Evolutionary conservation across 768 basidiomycete genomes (phyloP).

Genomic region (Strobilomyces dryophilus): DNA sequence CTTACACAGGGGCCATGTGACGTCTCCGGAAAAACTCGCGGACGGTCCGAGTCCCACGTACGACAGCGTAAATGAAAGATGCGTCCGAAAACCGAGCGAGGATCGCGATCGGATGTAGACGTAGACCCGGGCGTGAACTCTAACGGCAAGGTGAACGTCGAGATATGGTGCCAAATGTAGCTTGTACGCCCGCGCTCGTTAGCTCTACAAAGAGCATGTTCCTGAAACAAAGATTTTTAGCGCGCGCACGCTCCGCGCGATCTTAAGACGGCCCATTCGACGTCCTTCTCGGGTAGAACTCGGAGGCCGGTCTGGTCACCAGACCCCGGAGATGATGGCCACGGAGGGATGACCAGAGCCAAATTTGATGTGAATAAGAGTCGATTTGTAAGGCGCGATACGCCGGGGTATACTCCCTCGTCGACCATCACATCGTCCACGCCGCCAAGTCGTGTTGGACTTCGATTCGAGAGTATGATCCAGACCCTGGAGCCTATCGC

Average conservation of each 20-base stretch:
- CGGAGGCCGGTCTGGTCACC: neutral
- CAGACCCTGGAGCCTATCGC: slow-evolving; percentile 16
- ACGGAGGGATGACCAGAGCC: neutral
- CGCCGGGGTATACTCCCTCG: neutral
- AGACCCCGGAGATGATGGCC: neutral
- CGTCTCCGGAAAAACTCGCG: neutral
- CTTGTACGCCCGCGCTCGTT: no score
- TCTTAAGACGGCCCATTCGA: neutral
- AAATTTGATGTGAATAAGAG: neutral
- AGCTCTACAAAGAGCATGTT: no score
- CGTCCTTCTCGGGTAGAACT: neutral
- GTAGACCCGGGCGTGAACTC: neutral
- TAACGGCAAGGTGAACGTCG: no score
- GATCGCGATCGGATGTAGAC: neutral
- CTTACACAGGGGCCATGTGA: slow-evolving; percentile 1
- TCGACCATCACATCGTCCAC: neutral
- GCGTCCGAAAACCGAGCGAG: neutral
- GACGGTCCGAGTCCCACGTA: neutral
- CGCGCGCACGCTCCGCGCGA: neutral
- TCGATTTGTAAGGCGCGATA: neutral
- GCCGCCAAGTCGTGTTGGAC: neutral
- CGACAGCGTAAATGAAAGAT: neutral
- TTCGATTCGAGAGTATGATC: neutral
- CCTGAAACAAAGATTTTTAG: neutral
- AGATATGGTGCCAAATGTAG: no score